phyloP scores from a whole-genome alignment of 768 basidiomycete species.

The Boletus sp. region DNA sequence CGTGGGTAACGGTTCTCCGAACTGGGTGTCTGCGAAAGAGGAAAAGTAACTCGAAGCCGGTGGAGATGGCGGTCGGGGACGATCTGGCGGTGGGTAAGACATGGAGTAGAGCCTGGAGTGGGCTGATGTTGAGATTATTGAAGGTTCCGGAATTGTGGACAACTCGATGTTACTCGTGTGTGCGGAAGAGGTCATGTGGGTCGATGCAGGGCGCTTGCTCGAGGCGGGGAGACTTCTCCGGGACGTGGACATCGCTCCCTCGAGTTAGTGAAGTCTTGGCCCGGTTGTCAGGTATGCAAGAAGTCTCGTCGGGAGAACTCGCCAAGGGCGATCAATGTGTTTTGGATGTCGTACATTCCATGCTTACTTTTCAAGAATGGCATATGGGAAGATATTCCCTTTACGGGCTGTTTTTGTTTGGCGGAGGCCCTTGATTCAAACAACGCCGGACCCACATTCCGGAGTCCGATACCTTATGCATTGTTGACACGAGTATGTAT shows the following conservation, averaged over 20 bases:
- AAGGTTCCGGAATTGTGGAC: constrained; percentile 13
- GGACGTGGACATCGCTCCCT: constrained; percentile 26
- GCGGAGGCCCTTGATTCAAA: constrained; percentile 11
- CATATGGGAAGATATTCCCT: constrained; percentile 18
- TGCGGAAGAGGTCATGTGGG: constrained; percentile 9
- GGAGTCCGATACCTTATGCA: neutral
- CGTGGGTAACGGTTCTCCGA: constrained; percentile 52
- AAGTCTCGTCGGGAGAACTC: neutral
- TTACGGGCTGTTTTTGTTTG: constrained; percentile 15
- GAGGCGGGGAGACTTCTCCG: constrained; percentile 20
- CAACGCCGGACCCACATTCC: constrained; percentile 6
- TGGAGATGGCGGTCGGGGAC: constrained; percentile 49
- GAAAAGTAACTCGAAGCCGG: constrained; percentile 84
- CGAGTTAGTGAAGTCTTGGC: neutral
- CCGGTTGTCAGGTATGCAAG: neutral
- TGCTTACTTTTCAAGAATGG: neutral
- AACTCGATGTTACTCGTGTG: constrained; percentile 15
- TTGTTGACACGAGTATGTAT: neutral
- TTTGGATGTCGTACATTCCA: neutral
- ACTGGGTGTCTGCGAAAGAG: constrained; percentile 47
- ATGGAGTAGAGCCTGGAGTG: constrained; percentile 20
- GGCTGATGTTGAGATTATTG: constrained; percentile 22
- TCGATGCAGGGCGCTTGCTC: constrained; percentile 19
- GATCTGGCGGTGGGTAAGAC: constrained; percentile 19
- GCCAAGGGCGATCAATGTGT: neutral